A percentile compares a stretch with the other conserved stretches of the same genome.
These are phyloP conservation scores for Aspergillus cejpii DNA, from an alignment of 2,329 filamentous ascomycete genomes.

Conservation along the genomic window DNA sequence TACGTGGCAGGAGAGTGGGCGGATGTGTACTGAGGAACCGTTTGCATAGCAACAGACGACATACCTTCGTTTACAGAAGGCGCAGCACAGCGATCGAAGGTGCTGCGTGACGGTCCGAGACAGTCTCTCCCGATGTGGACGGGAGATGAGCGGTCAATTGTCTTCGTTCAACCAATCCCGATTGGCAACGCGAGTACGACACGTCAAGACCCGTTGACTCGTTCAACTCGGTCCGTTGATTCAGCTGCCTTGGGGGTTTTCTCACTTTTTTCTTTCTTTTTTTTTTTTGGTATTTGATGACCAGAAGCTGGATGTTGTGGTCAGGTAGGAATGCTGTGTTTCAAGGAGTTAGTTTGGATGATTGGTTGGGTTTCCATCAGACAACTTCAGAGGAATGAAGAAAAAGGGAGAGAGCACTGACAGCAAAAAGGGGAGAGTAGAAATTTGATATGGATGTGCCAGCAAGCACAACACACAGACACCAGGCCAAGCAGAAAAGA, in stretches of 20 bases:
- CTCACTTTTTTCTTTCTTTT: not conserved
- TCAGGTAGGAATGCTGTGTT: not conserved
- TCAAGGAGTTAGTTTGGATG: not conserved
- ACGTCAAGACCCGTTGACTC: slow-evolving; percentile 16
- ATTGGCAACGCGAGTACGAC: slow-evolving; percentile 19
- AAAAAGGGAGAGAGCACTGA: not conserved
- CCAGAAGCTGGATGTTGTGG: not conserved
- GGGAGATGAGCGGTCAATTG: slow-evolving; percentile 11
- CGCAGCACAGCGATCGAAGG: slow-evolving; percentile 18
- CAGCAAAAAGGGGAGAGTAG: not conserved
- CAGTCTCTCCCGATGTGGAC: slow-evolving; percentile 18
- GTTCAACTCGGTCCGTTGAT: not conserved
- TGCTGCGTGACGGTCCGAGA: slow-evolving; percentile 21
- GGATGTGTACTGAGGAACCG: slow-evolving; percentile 50
- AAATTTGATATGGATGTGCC: not conserved
- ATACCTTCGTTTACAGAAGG: slow-evolving; percentile 42
- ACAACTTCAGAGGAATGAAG: too few relatives aligned
- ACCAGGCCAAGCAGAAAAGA: not conserved
- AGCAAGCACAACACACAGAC: not conserved
- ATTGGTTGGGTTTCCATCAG: not conserved
- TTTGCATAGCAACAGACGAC: slow-evolving; percentile 60
- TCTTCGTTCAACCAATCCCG: slow-evolving; percentile 19
- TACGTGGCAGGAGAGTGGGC: slow-evolving; percentile 36
- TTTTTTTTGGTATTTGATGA: not conserved
- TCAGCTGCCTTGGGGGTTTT: not conserved